A percentile compares a stretch with the other conserved stretches of the same genome.
Conservation (phyloP, 202 grass and related monocot species). For the Dendrocalamus latiflorus region DNA sequence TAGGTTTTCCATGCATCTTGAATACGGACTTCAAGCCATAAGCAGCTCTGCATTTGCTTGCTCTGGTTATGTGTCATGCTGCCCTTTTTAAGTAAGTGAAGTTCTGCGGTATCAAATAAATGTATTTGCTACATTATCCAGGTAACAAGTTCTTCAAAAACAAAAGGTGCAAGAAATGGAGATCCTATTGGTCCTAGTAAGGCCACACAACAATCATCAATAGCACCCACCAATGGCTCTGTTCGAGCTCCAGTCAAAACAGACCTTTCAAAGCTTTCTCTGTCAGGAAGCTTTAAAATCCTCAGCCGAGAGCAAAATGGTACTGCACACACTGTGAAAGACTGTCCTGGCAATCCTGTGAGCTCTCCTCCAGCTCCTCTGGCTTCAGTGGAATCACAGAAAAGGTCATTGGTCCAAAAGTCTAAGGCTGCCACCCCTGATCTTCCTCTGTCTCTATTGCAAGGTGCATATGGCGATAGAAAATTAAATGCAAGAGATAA, state of each 20-base stretch:
- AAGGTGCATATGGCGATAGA: too few relatives aligned
- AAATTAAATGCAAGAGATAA: too few relatives aligned
- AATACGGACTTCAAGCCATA: background rate
- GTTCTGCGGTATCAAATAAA: background rate
- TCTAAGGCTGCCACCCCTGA: too few relatives aligned
- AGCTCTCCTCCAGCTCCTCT: too few relatives aligned
- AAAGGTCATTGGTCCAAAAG: too few relatives aligned
- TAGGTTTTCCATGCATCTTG: background rate
- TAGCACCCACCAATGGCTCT: slow-evolving; percentile 21
- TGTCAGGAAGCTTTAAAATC: too few relatives aligned
- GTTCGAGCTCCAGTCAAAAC: slow-evolving; percentile 41
- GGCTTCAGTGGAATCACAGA: too few relatives aligned
- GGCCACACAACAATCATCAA: slow-evolving; percentile 30
- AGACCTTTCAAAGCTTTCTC: too few relatives aligned
- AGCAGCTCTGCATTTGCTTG: background rate
- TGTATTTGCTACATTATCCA: slow-evolving; percentile 20
- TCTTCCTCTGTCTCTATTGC: too few relatives aligned
- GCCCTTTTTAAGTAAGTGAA: background rate
- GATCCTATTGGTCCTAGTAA: slow-evolving; percentile 36
- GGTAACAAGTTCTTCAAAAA: slow-evolving; percentile 44
- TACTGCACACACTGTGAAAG: too few relatives aligned
- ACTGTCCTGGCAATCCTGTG: too few relatives aligned
- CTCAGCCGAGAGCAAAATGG: too few relatives aligned
- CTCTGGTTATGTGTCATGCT: slow-evolving; percentile 15
- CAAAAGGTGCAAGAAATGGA: slow-evolving; percentile 44